Evolutionary conservation across 2,329 filamentous ascomycete species (phyloP), one percentile per base, ranked within the genome.

Genomic region (Canariomyces notabilis): DNA sequence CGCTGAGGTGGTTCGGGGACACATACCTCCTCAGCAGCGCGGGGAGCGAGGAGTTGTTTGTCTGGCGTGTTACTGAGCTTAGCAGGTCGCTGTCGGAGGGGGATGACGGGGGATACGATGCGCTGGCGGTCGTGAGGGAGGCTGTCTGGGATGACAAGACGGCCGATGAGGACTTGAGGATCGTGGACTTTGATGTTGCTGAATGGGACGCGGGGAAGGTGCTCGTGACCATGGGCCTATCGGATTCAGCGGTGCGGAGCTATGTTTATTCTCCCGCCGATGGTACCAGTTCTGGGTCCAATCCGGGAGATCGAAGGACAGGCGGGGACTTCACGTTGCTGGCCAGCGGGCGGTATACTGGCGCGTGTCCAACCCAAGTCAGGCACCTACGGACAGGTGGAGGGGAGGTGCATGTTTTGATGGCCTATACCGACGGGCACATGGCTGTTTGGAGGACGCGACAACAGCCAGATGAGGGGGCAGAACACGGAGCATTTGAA

Each of bases 1-100:
- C 83, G 51, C 70, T 95, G 1, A 76, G 76, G 49, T 97, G 89
- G 87, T 80, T 85, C 2, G 75, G 79, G 37, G 78, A 83, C 2
- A 64, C 71, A 1, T 85, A 84, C 56, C 76, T 98, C 2, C 86
- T 97, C 62, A 95, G 87, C 54, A 90, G 88, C 58, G 89, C 80
- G 5, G 93, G 90, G 0, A 83, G 82, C 50, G 91, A 96, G 63
- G 91, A 98, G 64, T 85, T 97, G 53, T 91, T 84, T 57, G 76
- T 90, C 9, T 98, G 93, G 91, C 76, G 79, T 33, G 64, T 91
- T 26, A 71, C 70, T 37, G 59, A 61, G 9, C 62, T 86, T 6
- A 9, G 4, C 14, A 12, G 4, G 26, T 8, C n/a, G n/a, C n/a
- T 11, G 8, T 8, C 4, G 8, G 26, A 9, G 26, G 26, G 7